Conservation (phyloP, 78 protist species). For the Mastigamoeba balamuthi region DNA sequence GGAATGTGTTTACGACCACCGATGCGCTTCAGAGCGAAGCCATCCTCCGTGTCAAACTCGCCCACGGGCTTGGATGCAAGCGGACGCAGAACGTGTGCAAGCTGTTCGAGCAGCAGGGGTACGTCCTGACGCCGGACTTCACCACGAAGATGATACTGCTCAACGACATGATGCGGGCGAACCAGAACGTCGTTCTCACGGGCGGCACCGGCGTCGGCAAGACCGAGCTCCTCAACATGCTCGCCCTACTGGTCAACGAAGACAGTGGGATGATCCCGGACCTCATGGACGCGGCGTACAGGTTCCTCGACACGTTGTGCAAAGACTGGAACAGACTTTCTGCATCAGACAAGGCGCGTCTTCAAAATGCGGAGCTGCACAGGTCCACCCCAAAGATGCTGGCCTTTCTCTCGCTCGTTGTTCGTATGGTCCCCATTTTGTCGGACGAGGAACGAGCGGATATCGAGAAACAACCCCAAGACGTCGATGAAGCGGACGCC, state of each 20-base stretch:
- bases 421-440: too few species aligned
- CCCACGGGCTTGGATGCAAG: background rate
- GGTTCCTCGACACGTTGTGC: background rate
- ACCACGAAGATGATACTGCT: constrained; percentile 5
- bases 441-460: too few species aligned
- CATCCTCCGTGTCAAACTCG: background rate
- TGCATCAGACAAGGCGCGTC: too few species aligned
- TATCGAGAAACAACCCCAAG: too few species aligned
- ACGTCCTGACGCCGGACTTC: constrained; percentile 40
- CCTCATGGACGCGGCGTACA: background rate
- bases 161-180: constrained; percentile 15
- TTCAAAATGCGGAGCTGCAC: too few species aligned
- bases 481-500: background rate
- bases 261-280: constrained; percentile 9
- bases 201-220: constrained; percentile 59
- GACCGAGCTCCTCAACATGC: constrained; percentile 10
- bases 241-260: constrained; percentile 22
- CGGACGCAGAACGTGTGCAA: too few species aligned
- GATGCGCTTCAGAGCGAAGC: background rate
- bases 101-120: constrained; percentile 9
- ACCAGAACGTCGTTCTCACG: constrained; percentile 2
- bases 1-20: too few species aligned
- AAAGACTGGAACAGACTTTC: too few species aligned
- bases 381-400: background rate
- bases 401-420: background rate